A percentile compares a stretch with the other conserved stretches of the same genome.
Evolutionary conservation across 1,284 basidiomycete species (phyloP).

Genomic region (Pisolithus thermaeus): DNA sequence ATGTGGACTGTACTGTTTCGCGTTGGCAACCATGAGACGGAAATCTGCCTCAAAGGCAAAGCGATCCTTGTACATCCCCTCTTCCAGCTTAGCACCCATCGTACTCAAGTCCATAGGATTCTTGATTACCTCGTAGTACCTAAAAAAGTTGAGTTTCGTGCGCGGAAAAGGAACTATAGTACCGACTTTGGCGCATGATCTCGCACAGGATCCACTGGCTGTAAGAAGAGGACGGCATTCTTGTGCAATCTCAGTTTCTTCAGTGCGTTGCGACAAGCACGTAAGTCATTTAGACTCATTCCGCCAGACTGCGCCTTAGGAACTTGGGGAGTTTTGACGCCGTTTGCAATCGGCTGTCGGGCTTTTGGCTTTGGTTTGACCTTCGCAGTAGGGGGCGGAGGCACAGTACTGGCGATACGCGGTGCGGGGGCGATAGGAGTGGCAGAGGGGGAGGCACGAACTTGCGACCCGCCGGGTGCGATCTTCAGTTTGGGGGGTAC

Average conservation of each 20-base stretch:
- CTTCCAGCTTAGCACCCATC: slow-evolving; percentile 82
- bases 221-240: slow-evolving; percentile 68
- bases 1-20: slow-evolving; percentile 78
- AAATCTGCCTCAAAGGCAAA: slow-evolving; percentile 86
- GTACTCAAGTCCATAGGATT: slow-evolving; percentile 94
- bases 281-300: slow-evolving; percentile 77
- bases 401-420: slow-evolving; percentile 13
- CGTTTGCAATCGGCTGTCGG: slow-evolving; percentile 28
- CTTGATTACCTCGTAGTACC: slow-evolving; percentile 89
- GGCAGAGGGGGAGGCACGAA: slow-evolving; percentile 16
- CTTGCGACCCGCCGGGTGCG: slow-evolving; percentile 28
- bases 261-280: slow-evolving; percentile 74
- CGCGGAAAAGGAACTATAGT: slow-evolving; percentile 20
- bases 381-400: slow-evolving; percentile 34
- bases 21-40: slow-evolving; percentile 84
- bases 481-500: slow-evolving; percentile 54
- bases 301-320: slow-evolving; percentile 76
- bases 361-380: slow-evolving; percentile 32
- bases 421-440: slow-evolving; percentile 21
- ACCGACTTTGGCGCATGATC: slow-evolving; percentile 78
- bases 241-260: slow-evolving; percentile 78
- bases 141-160: slow-evolving; percentile 24
- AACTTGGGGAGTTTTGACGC: slow-evolving; percentile 41
- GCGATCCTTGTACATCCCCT: slow-evolving; percentile 82
- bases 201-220: slow-evolving; percentile 87